Evolutionary conservation across 208 protist species (phyloP), one percentile per base, ranked within the genome.

Genomic region (Trypanosoma caninum): DNA sequence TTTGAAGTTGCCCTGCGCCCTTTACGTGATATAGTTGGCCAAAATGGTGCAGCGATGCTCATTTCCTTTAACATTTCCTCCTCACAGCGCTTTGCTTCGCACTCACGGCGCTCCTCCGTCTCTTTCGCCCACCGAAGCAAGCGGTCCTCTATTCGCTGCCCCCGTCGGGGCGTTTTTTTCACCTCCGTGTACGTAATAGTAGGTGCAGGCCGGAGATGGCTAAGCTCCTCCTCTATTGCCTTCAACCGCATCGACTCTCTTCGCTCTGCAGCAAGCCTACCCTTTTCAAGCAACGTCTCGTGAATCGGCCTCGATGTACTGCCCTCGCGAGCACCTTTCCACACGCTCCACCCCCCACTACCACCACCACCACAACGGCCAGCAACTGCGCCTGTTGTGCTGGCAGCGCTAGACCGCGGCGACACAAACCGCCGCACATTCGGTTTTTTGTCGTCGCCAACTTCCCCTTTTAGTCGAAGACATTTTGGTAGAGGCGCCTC

Each of bases 231-330:
- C 33, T 67, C 66, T 25, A 84, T 64, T 10, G 80, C 82, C 33
- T 55, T 41, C 54, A 77, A 58, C 18, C 54, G 47, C 35, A 78
- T 51, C 23, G 35, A 46, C 54, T 88, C 76, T 11, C 62, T 72
- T 22, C 63, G 66, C 67, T 90, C 77, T 55, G 79, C 67, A 40
- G 65, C 44, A 14, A 80, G 51, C 7, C 80, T 47, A 4, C 84
- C 87, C 42, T 84, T 84, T 37, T 86, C 80, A n/a, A 94, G 71
- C 11, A 91, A 72, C 10, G 46, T 50, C 47, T 94, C 87, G 58
- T 91, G 76, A 16, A 90, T 73, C 34, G 79, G 78, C 33, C 59
- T 51, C 4, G n/a, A n/a, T n/a, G n/a, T n/a, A n/a, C n/a, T n/a
- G n/a, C n/a, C n/a, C n/a, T n/a, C n/a, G n/a, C n/a, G n/a, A n/a